phyloP scores from a whole-genome alignment of 2,329 filamentous ascomycete genomes.

The Fusarium ramigenum region DNA sequence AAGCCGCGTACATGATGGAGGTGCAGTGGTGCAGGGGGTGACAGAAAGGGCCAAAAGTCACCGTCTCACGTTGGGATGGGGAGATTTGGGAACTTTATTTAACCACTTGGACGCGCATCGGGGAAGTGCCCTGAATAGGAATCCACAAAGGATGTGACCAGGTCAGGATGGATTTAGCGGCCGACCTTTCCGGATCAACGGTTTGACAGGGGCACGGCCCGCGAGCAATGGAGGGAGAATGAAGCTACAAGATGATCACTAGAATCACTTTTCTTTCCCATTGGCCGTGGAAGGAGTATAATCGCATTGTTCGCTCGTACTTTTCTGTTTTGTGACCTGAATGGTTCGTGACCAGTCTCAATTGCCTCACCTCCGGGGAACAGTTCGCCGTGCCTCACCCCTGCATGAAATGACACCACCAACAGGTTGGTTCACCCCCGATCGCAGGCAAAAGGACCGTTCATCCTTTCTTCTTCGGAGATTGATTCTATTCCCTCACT shows the following conservation, averaged over 20 bases:
- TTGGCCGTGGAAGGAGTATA: fast-evolving
- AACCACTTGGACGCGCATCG: neutral
- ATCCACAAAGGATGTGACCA: neutral
- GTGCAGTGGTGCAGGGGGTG: neutral
- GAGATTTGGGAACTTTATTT: neutral
- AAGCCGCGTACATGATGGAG: constrained; percentile 9
- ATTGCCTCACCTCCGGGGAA: neutral
- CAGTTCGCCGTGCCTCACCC: neutral
- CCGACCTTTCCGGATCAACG: neutral
- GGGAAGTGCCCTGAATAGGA: neutral
- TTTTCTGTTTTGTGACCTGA: fast-evolving
- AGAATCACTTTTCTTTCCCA: too few relatives aligned
- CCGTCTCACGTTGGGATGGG: neutral
- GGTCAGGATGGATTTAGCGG: neutral
- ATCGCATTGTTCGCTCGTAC: fast-evolving
- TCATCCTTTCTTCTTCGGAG: neutral
- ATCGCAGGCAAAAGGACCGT: neutral
- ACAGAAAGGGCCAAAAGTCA: neutral
- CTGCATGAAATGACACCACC: neutral
- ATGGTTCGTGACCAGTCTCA: too few relatives aligned
- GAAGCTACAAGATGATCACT: neutral
- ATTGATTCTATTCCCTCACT: neutral
- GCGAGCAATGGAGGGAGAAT: too few relatives aligned
- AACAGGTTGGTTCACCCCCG: neutral
- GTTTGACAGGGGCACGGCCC: neutral